phyloP scores from a whole-genome alignment of 768 basidiomycete species.

The Dictyophora rubrovolvata region DNA sequence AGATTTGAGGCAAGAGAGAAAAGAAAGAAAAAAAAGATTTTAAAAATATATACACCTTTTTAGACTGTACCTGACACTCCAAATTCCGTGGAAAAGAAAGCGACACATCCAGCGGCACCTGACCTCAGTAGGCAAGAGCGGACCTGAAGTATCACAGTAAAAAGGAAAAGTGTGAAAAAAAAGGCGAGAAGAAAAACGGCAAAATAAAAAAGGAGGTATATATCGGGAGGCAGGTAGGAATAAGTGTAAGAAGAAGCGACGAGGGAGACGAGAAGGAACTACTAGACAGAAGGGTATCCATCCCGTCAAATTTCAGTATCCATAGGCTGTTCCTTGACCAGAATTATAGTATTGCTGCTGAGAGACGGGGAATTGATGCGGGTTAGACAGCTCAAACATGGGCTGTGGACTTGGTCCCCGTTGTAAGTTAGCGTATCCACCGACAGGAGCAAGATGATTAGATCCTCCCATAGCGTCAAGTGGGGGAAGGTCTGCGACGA shows the following conservation, averaged over 20 bases:
- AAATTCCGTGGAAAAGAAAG: neutral
- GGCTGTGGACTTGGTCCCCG: conserved; percentile 62
- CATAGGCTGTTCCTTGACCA: neutral
- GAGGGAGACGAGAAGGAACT: neutral
- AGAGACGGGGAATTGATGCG: conserved; percentile 5
- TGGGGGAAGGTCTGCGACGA: conserved; percentile 43
- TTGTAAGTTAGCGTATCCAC: conserved; percentile 74
- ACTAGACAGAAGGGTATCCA: neutral
- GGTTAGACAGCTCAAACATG: conserved; percentile 31
- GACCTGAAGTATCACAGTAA: neutral
- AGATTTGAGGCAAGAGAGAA: neutral
- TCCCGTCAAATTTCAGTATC: neutral
- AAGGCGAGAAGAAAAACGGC: neutral
- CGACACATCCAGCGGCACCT: neutral
- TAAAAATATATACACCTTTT: neutral
- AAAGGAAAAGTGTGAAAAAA: neutral
- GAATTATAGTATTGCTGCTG: neutral
- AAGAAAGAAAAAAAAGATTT: neutral
- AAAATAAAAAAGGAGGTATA: neutral
- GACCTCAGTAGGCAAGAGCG: neutral
- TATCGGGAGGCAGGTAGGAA: neutral
- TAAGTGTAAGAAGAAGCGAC: neutral
- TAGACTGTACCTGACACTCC: neutral
- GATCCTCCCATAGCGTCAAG: conserved; percentile 71
- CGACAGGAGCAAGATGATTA: conserved; percentile 49